Conservation (phyloP, 2,329 filamentous ascomycete species). For the Microdochium trichocladiopsis region DNA sequence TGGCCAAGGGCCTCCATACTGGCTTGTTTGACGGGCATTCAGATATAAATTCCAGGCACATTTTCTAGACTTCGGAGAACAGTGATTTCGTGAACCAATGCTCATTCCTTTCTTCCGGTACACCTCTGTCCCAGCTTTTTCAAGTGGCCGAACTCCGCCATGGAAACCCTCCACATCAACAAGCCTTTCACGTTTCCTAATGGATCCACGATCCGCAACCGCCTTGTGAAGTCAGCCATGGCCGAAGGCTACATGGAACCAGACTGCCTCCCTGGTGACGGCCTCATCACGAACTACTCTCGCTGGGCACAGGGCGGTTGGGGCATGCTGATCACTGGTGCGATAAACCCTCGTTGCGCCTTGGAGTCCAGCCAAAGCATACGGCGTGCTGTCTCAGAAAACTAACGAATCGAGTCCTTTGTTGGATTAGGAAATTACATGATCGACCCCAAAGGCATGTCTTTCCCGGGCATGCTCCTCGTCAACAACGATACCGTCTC, state of each 20-base stretch:
- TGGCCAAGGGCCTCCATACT: too few relatives aligned
- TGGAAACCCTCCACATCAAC: constrained; percentile 13
- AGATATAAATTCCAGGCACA: too few relatives aligned
- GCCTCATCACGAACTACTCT: constrained; percentile 36
- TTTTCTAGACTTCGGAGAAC: too few relatives aligned
- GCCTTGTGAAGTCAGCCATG: constrained; percentile 44
- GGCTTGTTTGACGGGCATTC: too few relatives aligned
- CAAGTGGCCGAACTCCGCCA: not conserved
- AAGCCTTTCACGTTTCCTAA: constrained; percentile 34
- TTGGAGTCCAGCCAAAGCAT: too few relatives aligned
- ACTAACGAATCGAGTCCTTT: too few relatives aligned
- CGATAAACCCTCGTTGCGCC: too few relatives aligned
- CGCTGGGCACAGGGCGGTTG: constrained; percentile 45
- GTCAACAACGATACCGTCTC: constrained; percentile 20
- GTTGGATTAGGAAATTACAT: constrained; percentile 4
- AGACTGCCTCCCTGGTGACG: constrained; percentile 31
- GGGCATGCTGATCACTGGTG: constrained; percentile 41
- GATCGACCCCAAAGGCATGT: constrained; percentile 28
- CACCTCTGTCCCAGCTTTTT: not conserved
- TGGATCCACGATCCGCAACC: constrained; percentile 47
- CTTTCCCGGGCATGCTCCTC: constrained; percentile 20
- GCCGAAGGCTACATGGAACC: constrained; percentile 32
- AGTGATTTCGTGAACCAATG: too few relatives aligned
- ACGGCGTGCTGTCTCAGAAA: too few relatives aligned
- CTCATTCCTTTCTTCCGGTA: too few relatives aligned